A percentile compares a stretch with the other conserved stretches of the same genome.
phyloP scores from a whole-genome alignment of 768 basidiomycete genomes.

The Pleurotus ostreatus region DNA sequence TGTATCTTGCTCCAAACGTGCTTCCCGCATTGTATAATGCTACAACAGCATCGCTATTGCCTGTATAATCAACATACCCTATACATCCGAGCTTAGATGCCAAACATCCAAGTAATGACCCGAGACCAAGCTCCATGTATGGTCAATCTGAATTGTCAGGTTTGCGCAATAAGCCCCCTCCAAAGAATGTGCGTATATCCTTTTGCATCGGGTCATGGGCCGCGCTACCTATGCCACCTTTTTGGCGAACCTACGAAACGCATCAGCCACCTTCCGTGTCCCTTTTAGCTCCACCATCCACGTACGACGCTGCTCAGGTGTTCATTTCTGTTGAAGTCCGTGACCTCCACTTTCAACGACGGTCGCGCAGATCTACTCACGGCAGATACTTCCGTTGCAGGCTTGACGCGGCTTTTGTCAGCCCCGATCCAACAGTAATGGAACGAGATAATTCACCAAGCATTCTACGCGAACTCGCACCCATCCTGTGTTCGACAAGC shows the following conservation, averaged over 20 bases:
- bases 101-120: no score
- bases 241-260: slow-evolving; percentile 46
- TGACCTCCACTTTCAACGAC: slow-evolving; percentile 39
- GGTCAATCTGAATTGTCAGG: background rate
- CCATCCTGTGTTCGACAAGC: slow-evolving; percentile 71
- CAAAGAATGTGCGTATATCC: slow-evolving; percentile 74
- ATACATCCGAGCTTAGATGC: no score
- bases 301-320: slow-evolving; percentile 58
- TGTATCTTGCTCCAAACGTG: no score
- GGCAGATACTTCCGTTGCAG: slow-evolving; percentile 3
- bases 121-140: no score
- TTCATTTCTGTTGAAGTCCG: slow-evolving; percentile 49
- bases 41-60: no score
- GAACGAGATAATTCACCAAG: slow-evolving; percentile 26
- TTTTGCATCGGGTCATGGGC: slow-evolving; percentile 73
- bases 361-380: slow-evolving; percentile 14
- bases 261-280: background rate
- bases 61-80: no score
- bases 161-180: slow-evolving; percentile 22
- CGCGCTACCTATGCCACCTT: slow-evolving; percentile 68
- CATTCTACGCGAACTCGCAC: slow-evolving; percentile 46
- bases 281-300: slow-evolving; percentile 7
- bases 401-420: background rate
- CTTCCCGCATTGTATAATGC: no score
- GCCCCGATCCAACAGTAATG: slow-evolving; percentile 19